phyloP scores from a whole-genome alignment of 768 basidiomycete genomes.

The Amanita jacksonii region DNA sequence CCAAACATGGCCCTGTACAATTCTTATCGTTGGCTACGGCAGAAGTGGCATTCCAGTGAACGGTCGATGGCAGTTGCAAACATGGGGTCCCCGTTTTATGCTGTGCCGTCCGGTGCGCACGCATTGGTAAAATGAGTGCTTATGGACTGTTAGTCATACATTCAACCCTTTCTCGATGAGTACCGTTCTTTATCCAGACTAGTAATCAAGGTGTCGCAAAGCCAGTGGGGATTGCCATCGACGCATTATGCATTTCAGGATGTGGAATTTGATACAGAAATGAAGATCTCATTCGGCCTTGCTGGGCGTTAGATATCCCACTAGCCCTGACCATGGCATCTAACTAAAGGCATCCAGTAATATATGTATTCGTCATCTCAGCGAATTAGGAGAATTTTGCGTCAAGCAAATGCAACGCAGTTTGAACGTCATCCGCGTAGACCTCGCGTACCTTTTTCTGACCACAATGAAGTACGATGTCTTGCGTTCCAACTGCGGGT shows the following conservation, averaged over 20 bases:
- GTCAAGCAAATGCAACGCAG: conserved; percentile 70
- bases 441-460: conserved; percentile 56
- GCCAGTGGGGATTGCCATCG: conserved; percentile 23
- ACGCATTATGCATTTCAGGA: conserved; percentile 27
- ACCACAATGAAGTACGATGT: conserved; percentile 55
- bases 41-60: conserved; percentile 49
- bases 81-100: conserved; percentile 64
- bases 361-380: neutral
- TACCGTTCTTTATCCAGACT: conserved; percentile 29
- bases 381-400: conserved; percentile 38
- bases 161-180: conserved; percentile 49
- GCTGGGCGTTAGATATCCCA: too few relatives aligned
- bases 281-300: too few relatives aligned
- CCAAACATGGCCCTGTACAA: conserved; percentile 67
- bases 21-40: conserved; percentile 68
- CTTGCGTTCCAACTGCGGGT: conserved; percentile 26
- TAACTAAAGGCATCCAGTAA: neutral
- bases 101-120: conserved; percentile 52
- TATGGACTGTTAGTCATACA: conserved; percentile 52
- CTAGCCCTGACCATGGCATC: too few relatives aligned
- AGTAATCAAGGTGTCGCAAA: conserved; percentile 13
- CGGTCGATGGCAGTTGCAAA: conserved; percentile 49
- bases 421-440: conserved; percentile 59
- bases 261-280: conserved; percentile 15
- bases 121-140: conserved; percentile 43